Evolutionary conservation across 75 land plant genomes (phyloP).

Genomic region (Selaginella tamariscina): DNA sequence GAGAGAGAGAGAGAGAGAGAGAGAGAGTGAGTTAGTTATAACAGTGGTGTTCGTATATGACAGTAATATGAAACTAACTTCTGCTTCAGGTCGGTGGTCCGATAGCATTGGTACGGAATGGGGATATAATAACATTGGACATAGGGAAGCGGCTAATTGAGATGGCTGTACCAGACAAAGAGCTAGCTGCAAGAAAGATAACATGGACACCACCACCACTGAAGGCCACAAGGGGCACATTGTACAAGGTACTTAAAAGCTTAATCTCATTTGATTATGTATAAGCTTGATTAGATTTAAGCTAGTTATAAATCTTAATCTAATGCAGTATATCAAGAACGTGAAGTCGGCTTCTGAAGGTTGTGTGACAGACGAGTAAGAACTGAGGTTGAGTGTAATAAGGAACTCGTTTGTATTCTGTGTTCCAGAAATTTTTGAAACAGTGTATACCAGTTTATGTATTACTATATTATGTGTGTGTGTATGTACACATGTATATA

Average conservation of each 20-base stretch:
- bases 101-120: conserved; percentile 63
- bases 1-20: too few species aligned
- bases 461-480: too few species aligned
- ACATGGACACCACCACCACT: conserved; percentile 64
- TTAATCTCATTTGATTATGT: conserved; percentile 1
- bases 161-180: conserved; percentile 45
- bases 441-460: too few species aligned
- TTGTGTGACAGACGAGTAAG: conserved; percentile 89
- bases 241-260: conserved; percentile 51
- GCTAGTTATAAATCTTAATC: too few species aligned
- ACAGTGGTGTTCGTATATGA: background rate
- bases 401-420: too few species aligned
- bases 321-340: conserved; percentile 85
- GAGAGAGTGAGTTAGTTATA: too few species aligned
- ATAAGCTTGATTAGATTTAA: too few species aligned
- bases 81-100: conserved; percentile 85
- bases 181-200: conserved; percentile 46
- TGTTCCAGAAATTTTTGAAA: too few species aligned
- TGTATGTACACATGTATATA: too few species aligned
- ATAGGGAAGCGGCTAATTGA: conserved; percentile 58
- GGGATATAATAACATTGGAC: conserved; percentile 78
- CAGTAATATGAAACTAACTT: background rate
- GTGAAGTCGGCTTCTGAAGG: conserved; percentile 81
- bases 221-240: conserved; percentile 62
- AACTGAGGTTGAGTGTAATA: too few species aligned